A percentile compares a stretch with the other conserved stretches of the same genome.
phyloP scores from a whole-genome alignment of 2,329 filamentous ascomycete genomes.

The Chalaropsis thielavioides region DNA sequence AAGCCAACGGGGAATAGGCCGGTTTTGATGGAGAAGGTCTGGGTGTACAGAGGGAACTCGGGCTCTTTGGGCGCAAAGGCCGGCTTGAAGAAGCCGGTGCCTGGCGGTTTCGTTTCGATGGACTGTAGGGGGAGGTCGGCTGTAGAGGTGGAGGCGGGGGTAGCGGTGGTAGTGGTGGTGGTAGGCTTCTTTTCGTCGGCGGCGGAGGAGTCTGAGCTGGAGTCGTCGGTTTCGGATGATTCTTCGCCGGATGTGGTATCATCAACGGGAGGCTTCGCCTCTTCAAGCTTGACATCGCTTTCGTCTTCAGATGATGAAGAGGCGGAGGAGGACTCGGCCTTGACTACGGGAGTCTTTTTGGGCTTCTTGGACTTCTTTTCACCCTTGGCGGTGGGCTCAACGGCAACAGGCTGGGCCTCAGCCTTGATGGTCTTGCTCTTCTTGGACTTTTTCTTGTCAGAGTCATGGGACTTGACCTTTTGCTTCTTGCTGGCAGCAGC shows the following conservation, averaged over 20 bases:
- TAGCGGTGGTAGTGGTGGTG: slow-evolving; percentile 20
- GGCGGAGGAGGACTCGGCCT: slow-evolving; percentile 18
- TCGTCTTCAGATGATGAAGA: slow-evolving; percentile 3
- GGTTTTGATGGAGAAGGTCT: slow-evolving; percentile 69
- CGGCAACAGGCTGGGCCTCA: slow-evolving; percentile 9
- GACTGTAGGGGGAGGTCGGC: slow-evolving; percentile 23
- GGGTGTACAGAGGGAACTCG: slow-evolving; percentile 58
- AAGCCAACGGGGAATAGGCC: slow-evolving; percentile 59
- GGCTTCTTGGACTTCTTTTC: slow-evolving; percentile 19
- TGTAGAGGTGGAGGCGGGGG: slow-evolving; percentile 22
- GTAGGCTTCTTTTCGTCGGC: slow-evolving; percentile 22
- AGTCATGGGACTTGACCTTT: slow-evolving; percentile 34
- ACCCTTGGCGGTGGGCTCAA: not conserved
- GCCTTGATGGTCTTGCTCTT: slow-evolving; percentile 15
- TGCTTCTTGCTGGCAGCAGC: slow-evolving; percentile 34
- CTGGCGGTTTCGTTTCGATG: slow-evolving; percentile 22
- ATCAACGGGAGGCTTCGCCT: slow-evolving; percentile 22
- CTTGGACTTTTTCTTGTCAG: slow-evolving; percentile 20
- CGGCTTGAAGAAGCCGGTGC: slow-evolving; percentile 26
- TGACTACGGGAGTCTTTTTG: slow-evolving; percentile 22
- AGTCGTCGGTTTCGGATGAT: slow-evolving; percentile 18
- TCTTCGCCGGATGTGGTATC: slow-evolving; percentile 23
- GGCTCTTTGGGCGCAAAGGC: slow-evolving; percentile 28
- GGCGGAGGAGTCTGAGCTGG: slow-evolving; percentile 17
- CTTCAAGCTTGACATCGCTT: slow-evolving; percentile 7